A percentile compares a stretch with the other conserved stretches of the same genome.
These are phyloP conservation scores for Lactarius deliciosus DNA, from an alignment of 768 basidiomycete genomes.

Conservation along the genomic window DNA sequence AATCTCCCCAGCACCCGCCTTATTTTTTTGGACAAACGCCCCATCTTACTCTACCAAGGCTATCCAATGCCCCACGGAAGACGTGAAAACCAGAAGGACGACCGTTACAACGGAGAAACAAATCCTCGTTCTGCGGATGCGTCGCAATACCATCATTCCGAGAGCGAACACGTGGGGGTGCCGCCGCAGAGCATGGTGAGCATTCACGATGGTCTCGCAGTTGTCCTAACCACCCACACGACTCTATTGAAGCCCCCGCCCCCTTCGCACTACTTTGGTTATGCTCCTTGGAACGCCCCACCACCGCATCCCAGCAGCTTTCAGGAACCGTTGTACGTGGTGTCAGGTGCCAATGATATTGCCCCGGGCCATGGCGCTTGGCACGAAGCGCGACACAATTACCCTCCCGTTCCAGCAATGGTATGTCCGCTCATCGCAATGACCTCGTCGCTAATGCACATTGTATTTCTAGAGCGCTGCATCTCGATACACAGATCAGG, in stretches of 20 bases:
- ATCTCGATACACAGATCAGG: not conserved
- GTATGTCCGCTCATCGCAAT: not conserved
- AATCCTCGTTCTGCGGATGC: not conserved
- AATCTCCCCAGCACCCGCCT: not conserved
- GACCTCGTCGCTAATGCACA: not conserved
- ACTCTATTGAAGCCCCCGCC: not conserved
- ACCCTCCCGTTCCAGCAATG: not conserved
- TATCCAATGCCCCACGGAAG: not conserved
- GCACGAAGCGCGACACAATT: not conserved
- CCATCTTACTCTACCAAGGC: not conserved
- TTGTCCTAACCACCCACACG: not conserved
- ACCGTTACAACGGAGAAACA: not conserved
- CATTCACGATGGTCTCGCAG: not conserved
- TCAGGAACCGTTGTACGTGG: not conserved
- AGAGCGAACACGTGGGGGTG: not conserved
- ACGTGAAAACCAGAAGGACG: not conserved
- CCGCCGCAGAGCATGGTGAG: not conserved
- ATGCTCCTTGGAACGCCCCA: slow-evolving; percentile 7
- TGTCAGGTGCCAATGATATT: not conserved
- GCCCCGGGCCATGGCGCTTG: not conserved
- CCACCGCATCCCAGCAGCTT: not conserved
- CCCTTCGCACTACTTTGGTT: not conserved
- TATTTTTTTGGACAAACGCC: not conserved
- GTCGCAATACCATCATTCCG: not conserved
- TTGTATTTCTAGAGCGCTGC: not conserved